These are phyloP conservation scores for Plasmodium vinckei DNA, from an alignment of 169 alveolate species.

Conservation along the genomic window DNA sequence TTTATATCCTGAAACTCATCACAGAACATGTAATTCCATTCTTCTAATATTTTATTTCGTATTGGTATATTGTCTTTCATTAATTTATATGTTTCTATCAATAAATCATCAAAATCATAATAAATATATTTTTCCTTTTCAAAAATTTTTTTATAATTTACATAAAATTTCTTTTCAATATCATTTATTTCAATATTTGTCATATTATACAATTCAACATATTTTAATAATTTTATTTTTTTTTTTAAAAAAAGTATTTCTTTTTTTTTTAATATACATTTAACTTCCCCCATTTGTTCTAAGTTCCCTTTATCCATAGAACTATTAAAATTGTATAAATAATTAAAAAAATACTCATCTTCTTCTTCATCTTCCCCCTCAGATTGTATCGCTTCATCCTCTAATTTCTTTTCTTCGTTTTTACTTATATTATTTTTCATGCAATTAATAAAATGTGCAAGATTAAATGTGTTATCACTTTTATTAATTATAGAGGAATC, in stretches of 20 bases:
- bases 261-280: constrained; percentile 31
- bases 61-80: constrained; percentile 66
- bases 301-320: constrained; percentile 9
- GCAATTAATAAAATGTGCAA: constrained; percentile 1
- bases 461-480: background rate
- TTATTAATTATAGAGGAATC: background rate
- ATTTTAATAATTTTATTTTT: constrained; percentile 46
- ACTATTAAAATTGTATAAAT: constrained; percentile 19
- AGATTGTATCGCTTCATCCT: background rate
- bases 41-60: constrained; percentile 65
- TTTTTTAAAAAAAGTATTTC: constrained; percentile 56
- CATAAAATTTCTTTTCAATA: constrained; percentile 41
- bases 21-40: constrained; percentile 81
- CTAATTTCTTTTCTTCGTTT: constrained; percentile 29
- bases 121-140: constrained; percentile 59
- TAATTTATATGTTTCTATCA: constrained; percentile 73
- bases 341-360: constrained; percentile 33
- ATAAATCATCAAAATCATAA: constrained; percentile 80
- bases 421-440: constrained; percentile 3
- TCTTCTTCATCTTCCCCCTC: background rate
- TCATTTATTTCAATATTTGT: constrained; percentile 38
- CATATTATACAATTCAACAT: constrained; percentile 31
- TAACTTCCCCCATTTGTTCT: background rate
- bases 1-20: constrained; percentile 89
- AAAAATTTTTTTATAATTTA: constrained; percentile 66